Conservation (phyloP, 2,329 filamentous ascomycete species). For the Hypoxylon rubiginosum region DNA sequence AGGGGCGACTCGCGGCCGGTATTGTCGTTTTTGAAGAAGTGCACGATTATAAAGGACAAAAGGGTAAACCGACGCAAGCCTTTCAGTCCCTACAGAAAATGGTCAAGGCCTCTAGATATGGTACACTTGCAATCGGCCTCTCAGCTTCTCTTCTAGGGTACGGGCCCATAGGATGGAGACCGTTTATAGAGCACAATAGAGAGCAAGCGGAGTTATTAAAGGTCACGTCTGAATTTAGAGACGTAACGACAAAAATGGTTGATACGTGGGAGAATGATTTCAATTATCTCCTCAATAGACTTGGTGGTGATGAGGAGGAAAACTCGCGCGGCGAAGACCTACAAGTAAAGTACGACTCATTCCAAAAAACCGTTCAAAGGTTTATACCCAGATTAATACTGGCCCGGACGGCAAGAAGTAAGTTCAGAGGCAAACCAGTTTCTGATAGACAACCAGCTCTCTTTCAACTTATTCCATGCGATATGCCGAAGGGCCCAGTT, state of each 20-base stretch:
- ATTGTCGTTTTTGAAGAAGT: constrained; percentile 37
- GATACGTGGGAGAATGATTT: neutral
- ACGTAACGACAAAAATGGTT: neutral
- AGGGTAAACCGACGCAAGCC: neutral
- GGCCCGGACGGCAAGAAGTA: too few relatives aligned
- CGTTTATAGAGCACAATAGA: constrained; percentile 13
- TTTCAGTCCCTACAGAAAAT: constrained; percentile 12
- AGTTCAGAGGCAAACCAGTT: too few relatives aligned
- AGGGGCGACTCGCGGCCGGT: constrained; percentile 4
- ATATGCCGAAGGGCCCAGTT: too few relatives aligned
- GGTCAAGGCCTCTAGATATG: neutral
- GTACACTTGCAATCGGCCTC: constrained; percentile 23
- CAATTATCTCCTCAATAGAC: too few relatives aligned
- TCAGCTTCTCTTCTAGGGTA: constrained; percentile 17
- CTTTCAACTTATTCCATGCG: too few relatives aligned
- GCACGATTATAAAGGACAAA: constrained; percentile 19
- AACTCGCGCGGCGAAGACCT: too few relatives aligned
- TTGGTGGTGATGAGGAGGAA: too few relatives aligned
- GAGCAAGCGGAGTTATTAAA: neutral
- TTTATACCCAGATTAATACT: too few relatives aligned
- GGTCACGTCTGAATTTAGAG: neutral
- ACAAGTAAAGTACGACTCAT: too few relatives aligned
- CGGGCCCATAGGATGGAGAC: constrained; percentile 12
- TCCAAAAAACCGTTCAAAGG: too few relatives aligned
- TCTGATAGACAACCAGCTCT: too few relatives aligned